phyloP scores from a whole-genome alignment of 2,329 filamentous ascomycete species.

The Clonostachys solani region DNA sequence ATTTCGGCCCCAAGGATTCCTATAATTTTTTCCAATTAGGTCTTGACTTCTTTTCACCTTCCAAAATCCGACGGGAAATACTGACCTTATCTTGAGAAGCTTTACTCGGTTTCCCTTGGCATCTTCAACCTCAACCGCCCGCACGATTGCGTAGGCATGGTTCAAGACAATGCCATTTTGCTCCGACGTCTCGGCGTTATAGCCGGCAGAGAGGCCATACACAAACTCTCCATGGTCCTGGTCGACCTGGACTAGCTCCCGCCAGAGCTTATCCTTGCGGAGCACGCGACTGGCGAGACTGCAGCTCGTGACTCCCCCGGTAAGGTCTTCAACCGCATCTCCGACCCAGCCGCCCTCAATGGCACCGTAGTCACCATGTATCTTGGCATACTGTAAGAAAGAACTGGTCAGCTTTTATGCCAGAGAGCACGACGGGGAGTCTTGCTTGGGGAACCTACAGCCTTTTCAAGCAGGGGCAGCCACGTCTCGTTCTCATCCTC shows the following conservation, averaged over 20 bases:
- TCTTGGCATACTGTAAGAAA: constrained; percentile 54
- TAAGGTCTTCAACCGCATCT: constrained; percentile 44
- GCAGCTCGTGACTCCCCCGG: constrained; percentile 52
- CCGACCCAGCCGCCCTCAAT: constrained; percentile 64
- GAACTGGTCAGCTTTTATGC: no score
- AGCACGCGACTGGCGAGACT: constrained; percentile 53
- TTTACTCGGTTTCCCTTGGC: constrained; percentile 31
- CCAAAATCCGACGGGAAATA: not conserved
- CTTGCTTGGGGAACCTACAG: constrained; percentile 20
- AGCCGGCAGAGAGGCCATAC: constrained; percentile 27
- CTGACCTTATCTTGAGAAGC: constrained; percentile 39
- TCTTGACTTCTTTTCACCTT: no score
- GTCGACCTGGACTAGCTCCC: constrained; percentile 57
- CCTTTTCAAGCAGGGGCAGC: constrained; percentile 70
- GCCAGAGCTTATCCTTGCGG: constrained; percentile 68
- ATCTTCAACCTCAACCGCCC: constrained; percentile 36
- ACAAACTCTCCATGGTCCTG: constrained; percentile 55
- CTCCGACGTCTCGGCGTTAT: no score
- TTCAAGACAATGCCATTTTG: no score
- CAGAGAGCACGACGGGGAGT: not conserved
- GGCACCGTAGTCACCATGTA: constrained; percentile 66
- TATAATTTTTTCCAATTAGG: constrained; percentile 15
- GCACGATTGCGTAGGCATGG: constrained; percentile 15
- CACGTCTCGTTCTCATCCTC: constrained; percentile 68
- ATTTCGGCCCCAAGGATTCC: constrained; percentile 69